Base-by-base conservation (phyloP, 106 monocot genomes). In the Hemerocallis citrina region DNA sequence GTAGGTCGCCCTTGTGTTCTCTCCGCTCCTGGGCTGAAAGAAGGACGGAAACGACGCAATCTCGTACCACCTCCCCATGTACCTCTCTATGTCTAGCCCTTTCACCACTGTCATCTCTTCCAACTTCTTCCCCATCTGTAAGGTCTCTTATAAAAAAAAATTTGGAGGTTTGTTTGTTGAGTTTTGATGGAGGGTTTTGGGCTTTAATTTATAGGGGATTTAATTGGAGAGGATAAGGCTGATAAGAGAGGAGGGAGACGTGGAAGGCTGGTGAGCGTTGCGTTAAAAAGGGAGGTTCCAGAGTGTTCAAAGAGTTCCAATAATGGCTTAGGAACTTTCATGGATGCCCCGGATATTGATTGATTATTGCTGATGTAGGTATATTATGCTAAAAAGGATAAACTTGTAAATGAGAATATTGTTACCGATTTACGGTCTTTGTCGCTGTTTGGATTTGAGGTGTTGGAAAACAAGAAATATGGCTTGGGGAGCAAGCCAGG, bases 1-100 rank as follows among this genome's bases (percentile, higher is more conserved):
- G 80, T 95, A 95, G 20, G 89, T 95, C 34, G 95, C 95, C 9
- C 95, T 72, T 43, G 95, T 95, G 78, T 83, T 72, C 48, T 22
- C 43, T 15, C 90, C 95, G 72, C 65, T 55, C 35, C 56, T 69
- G 13, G 95, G 90, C 74, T 95, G 90, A 70, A 84, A 84, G 20
- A 52, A 44, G 28, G 95, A 95, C 13, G 90, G 95, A 66, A 95
- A 72, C 12, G 82, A 84, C 11, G 95, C 95, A 51, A 95, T 95
- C 83, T 95, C 95, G 83, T 95, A 95, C 95, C 95, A 90, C 49
- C 90, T 61, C n/a, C 95, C 95, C 83, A 77, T 81, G 90, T 90
- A 95, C 15, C 90, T 64, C 44, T 74, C 34, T 7, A 95, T 9
- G 73, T 90, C 90, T 6, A 95, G 74, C 12, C 78, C 74, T 45